Base-by-base conservation (phyloP, 257 asterid genomes). In the Lantana camara region DNA sequence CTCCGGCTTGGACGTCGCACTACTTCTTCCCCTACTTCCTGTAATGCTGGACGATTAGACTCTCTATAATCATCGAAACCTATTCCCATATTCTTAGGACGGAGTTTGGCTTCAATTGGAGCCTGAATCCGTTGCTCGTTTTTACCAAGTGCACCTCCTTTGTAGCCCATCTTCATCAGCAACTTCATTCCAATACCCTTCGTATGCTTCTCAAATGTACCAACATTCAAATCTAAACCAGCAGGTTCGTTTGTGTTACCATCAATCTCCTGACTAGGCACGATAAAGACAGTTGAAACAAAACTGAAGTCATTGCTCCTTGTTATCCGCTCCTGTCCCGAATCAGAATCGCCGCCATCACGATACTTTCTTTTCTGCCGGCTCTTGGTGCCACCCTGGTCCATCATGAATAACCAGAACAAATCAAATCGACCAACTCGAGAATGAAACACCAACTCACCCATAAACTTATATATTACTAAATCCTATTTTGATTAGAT, bases 61-160 rank as follows among this genome's bases (percentile, higher is more conserved):
- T 92, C 95, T 58, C 83, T 80, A 70, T 84, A 85, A 75, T 85
- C 92, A 62, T 87, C 85, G 68, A 89, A 92, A 54, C 97, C 99
- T 91, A 93, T 79, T 23, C 99, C 99, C 97, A 76, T 81, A 32
- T 81, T 84, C 80, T 93, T 87, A 4, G 98, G 98, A 22, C 94
- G 91, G 64, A 87, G 34, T 80, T 81, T 87, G 5, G 84, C 89
- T 76, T 87, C 96, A 22, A 89, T 71, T 1, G 97, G 98, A 68
- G 91, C 90, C 22, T 77, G 20, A 50, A 87, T 90, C 17, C 98
- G 97, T 81, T 89, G 98, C 54, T 70, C 60, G 57, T 90, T 82
- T 77, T 80, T 93, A 58, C 98, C 98, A 68, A 93, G 91, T 27
- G 96, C 97, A 20, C 97, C 98, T 69, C 97, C 98, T 74, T 64